Percentiles rank a stretch among this genome's conserved stretches.
Evolutionary conservation across 2,329 filamentous ascomycete species (phyloP).

Genomic region (Penicillium hesseltinei): DNA sequence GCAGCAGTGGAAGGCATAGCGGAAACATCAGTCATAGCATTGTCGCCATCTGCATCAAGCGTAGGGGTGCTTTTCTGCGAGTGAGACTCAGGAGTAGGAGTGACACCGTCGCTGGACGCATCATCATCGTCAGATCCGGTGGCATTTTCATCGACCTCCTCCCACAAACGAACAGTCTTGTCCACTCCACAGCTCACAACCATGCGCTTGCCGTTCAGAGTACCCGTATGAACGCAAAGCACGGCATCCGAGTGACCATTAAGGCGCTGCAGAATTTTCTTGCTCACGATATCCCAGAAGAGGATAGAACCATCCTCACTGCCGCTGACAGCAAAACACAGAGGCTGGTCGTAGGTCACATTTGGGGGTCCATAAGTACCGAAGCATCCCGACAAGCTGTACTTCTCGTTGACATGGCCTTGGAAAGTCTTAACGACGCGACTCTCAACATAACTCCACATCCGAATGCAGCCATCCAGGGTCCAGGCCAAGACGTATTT

Average conservation of each 20-base stretch:
- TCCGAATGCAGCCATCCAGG: conserved; percentile 80
- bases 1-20: conserved; percentile 10
- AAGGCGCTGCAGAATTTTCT: conserved; percentile 71
- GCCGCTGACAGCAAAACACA: conserved; percentile 70
- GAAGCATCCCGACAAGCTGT: conserved; percentile 81
- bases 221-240: conserved; percentile 59
- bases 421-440: conserved; percentile 96
- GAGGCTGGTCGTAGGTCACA: conserved; percentile 32
- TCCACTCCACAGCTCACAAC: conserved; percentile 65
- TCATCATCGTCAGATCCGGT: background rate
- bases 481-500: conserved; percentile 90
- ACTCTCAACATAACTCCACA: conserved; percentile 94
- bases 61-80: background rate
- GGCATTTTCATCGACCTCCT: conserved; percentile 37
- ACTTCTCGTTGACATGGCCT: conserved; percentile 80
- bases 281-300: conserved; percentile 87
- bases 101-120: background rate
- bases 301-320: conserved; percentile 84
- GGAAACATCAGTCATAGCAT: conserved; percentile 20
- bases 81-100: background rate
- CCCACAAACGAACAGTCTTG: conserved; percentile 62
- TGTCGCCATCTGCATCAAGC: conserved; percentile 14
- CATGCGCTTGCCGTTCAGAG: conserved; percentile 46
- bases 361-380: conserved; percentile 58
- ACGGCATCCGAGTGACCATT: conserved; percentile 59